A percentile compares a stretch with the other conserved stretches of the same genome.
phyloP scores from a whole-genome alignment of 1,139 yeast genomes.

The Suhomyces atakaporum region DNA sequence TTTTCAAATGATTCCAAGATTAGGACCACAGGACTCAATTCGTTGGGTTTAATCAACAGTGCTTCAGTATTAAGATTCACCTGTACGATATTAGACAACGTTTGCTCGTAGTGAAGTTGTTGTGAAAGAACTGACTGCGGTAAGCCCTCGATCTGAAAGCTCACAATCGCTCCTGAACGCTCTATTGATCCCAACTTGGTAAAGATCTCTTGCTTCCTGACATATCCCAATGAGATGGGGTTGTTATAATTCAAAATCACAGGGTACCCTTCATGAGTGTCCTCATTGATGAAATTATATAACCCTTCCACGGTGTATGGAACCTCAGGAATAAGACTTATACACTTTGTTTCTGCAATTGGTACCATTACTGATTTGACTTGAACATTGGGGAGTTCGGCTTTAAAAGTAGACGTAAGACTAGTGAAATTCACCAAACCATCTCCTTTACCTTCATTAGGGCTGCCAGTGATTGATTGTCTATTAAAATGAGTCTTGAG shows the following conservation, averaged over 20 bases:
- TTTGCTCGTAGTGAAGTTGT: slow-evolving; percentile 29
- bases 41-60: slow-evolving; percentile 59
- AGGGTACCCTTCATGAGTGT: slow-evolving; percentile 49
- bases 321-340: slow-evolving; percentile 31
- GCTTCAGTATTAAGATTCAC: slow-evolving; percentile 82
- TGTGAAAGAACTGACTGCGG: slow-evolving; percentile 25
- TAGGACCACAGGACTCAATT: slow-evolving; percentile 36
- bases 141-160: slow-evolving; percentile 27
- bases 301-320: slow-evolving; percentile 28
- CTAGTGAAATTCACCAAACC: slow-evolving; percentile 42
- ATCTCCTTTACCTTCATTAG: slow-evolving; percentile 43
- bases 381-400: slow-evolving; percentile 37
- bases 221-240: slow-evolving; percentile 40
- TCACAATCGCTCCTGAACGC: slow-evolving; percentile 16
- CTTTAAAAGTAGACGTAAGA: slow-evolving; percentile 31
- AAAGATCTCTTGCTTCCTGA: slow-evolving; percentile 31
- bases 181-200: slow-evolving; percentile 18
- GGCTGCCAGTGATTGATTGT: slow-evolving; percentile 11
- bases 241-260: slow-evolving; percentile 28
- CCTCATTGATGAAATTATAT: slow-evolving; percentile 27
- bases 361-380: slow-evolving; percentile 39
- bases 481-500: slow-evolving; percentile 34
- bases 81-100: slow-evolving; percentile 14
- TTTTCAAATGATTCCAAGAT: slow-evolving; percentile 45
- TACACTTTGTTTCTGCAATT: slow-evolving; percentile 26